Evolutionary conservation across 2,329 filamentous ascomycete genomes (phyloP).

Genomic region (Microcyclosporella mali): DNA sequence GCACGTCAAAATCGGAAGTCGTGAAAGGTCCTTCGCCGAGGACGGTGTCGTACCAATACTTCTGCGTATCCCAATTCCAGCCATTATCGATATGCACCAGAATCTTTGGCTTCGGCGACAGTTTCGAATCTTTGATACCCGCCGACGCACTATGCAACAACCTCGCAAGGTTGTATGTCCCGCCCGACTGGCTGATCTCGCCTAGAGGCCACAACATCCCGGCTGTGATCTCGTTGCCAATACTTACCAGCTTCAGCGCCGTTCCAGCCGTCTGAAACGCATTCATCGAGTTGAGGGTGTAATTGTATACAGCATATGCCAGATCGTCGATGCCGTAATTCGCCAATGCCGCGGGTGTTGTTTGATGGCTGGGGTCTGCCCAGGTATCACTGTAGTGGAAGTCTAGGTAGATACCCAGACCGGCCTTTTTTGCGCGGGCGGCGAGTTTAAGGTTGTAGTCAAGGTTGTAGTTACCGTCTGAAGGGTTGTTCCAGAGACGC

Average conservation of each 20-base stretch:
- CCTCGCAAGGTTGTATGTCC: constrained; percentile 30
- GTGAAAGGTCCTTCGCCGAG: constrained; percentile 22
- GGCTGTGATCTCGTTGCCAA: constrained; percentile 35
- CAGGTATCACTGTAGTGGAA: constrained; percentile 32
- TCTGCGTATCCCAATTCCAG: constrained; percentile 26
- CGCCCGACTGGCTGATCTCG: constrained; percentile 22
- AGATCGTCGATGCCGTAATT: constrained; percentile 28
- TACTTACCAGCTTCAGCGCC: constrained; percentile 34
- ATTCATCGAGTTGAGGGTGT: constrained; percentile 33
- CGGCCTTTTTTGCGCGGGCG: constrained; percentile 27
- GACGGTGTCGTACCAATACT: constrained; percentile 22
- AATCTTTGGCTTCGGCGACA: constrained; percentile 24
- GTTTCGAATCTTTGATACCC: constrained; percentile 24
- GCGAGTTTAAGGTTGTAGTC: constrained; percentile 33
- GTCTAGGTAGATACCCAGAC: constrained; percentile 32
- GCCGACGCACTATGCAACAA: constrained; percentile 28
- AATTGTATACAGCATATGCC: constrained; percentile 26
- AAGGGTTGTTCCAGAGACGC: constrained; percentile 28
- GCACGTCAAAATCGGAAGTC: constrained; percentile 24
- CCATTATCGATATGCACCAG: constrained; percentile 32
- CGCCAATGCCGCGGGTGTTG: constrained; percentile 29
- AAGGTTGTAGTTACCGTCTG: constrained; percentile 25
- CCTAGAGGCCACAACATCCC: constrained; percentile 34
- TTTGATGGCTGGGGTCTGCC: constrained; percentile 33
- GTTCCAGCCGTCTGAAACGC: constrained; percentile 37